Percentiles rank a stretch among this genome's conserved stretches.
These are phyloP conservation scores for Yarrowia keelungensis DNA, from an alignment of 805 yeast genomes.

Conservation along the genomic window DNA sequence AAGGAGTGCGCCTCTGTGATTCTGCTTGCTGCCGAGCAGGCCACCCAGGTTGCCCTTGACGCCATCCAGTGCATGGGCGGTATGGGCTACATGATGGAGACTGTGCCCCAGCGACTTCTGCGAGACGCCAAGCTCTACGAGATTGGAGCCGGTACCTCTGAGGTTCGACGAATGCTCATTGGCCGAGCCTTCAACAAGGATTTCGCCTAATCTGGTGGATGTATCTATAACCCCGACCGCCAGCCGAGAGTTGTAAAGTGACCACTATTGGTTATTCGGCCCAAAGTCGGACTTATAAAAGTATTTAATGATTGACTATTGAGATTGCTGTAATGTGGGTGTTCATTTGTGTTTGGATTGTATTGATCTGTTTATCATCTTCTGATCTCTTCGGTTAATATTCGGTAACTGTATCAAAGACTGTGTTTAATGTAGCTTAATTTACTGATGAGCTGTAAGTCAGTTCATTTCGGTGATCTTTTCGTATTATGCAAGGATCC, in stretches of 20 bases:
- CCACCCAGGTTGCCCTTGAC: constrained; percentile 48
- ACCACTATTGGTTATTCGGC: background rate
- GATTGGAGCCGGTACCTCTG: constrained; percentile 50
- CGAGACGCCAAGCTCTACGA: constrained; percentile 50
- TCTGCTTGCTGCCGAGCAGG: constrained; percentile 49
- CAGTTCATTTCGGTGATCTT: background rate
- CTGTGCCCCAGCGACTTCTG: constrained; percentile 48
- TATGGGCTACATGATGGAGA: constrained; percentile 50
- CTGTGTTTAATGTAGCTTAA: no score
- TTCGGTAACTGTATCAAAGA: no score
- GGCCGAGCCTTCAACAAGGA: constrained; percentile 49
- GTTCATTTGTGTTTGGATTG: no score
- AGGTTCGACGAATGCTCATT: constrained; percentile 49
- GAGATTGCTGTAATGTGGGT: no score
- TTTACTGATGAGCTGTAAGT: no score
- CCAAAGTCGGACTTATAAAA: background rate
- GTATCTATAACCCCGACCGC: no score
- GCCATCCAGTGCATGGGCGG: constrained; percentile 50
- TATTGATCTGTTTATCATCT: no score
- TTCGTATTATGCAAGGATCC: constrained; percentile 9
- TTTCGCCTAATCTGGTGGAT: constrained; percentile 3
- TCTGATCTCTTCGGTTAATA: no score
- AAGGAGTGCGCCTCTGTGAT: constrained; percentile 50
- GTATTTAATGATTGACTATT: no score
- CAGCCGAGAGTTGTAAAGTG: background rate